Base-by-base conservation (phyloP, 108 stramenopile genomes). In the Skeletonema marinoi region DNA sequence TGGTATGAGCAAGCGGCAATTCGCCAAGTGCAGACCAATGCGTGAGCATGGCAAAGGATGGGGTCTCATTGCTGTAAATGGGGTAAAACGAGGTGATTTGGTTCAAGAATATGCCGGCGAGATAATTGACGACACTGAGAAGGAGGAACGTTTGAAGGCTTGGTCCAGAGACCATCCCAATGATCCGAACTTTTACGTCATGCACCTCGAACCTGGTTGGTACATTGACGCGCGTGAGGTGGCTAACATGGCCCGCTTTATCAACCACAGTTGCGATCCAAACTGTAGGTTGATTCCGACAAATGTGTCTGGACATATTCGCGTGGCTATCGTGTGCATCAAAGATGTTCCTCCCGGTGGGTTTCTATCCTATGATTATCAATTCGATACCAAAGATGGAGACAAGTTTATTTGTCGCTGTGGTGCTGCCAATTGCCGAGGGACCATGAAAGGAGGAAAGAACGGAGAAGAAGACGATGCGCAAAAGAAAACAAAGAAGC, bases 111-210 rank as follows among this genome's bases (percentile, higher is more conserved):
- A 98, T 75, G 86, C 91, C 5, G 97, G 97, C 14, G 95, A 97
- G 78, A 88, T 98, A 12, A 89, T 98, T 67, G 88, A 92, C 63
- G 94, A 95, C 66, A 73, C 70, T 31, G 85, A 83, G 70, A 94
- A 94, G 71, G 77, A 90, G 68, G 62, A 78, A 11, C 89, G 98
- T 14, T 67, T 98, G 32, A 32, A 65, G 58, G 66, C 85, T 21
- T 96, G 96, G 92, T 54, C 82, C 33, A 65, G 71, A 29, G 90
- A 93, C n/a, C 90, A 90, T 21, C 96, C 96, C 29, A 89, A 96
- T 67, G 98, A 98, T 77, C 92, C 91, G 14, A 95, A 98, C 77
- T 94, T 96, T 78, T 98, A 98, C 81, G 71, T 98, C n/a, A 98
- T 98, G 98, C 87, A 83, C 31, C 83, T 97, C 11, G 84, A 83